phyloP scores from a whole-genome alignment of 495 filamentous ascomycete species.

The Extremus antarcticus region DNA sequence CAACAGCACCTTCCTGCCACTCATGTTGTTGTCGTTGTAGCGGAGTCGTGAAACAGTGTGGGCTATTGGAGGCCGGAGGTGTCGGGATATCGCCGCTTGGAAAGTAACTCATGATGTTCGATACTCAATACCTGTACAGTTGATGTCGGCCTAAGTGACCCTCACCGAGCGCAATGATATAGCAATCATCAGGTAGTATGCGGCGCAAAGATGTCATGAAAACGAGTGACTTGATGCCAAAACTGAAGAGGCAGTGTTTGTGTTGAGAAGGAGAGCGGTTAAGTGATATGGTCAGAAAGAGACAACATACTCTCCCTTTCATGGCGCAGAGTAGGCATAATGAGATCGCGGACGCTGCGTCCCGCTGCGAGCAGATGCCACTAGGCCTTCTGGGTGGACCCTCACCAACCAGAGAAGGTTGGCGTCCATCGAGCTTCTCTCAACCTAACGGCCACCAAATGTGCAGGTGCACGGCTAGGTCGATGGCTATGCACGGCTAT shows the following conservation, averaged over 20 bases:
- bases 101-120: background rate
- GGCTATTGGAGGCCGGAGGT: background rate
- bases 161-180: background rate
- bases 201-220: background rate
- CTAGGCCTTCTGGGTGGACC: background rate
- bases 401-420: background rate
- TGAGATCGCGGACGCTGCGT: background rate
- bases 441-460: background rate
- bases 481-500: background rate
- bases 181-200: background rate
- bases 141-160: background rate
- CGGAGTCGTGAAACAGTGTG: background rate
- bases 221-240: background rate
- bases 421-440: background rate
- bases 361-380: background rate
- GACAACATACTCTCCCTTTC: background rate
- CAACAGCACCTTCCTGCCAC: background rate
- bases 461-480: background rate
- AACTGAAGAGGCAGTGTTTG: background rate
- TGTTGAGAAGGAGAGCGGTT: background rate
- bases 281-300: background rate
- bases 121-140: background rate
- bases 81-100: background rate
- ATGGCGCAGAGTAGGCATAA: background rate
- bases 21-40: background rate